Evolutionary conservation across 768 basidiomycete species (phyloP).

Genomic region (Termitomyces sp.): DNA sequence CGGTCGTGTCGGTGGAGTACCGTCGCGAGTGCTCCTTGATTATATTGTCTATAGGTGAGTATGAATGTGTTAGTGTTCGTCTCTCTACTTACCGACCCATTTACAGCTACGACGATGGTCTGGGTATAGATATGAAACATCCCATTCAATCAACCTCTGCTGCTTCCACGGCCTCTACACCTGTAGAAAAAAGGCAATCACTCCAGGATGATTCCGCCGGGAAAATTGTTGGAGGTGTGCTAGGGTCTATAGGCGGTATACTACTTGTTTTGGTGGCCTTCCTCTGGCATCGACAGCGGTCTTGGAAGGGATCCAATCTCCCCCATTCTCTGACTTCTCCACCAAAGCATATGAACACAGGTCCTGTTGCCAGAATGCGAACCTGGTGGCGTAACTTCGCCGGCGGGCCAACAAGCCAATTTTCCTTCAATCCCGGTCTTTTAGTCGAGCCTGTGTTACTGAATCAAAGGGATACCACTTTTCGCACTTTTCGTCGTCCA

Average conservation of each 20-base stretch:
- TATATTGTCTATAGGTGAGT: constrained; percentile 34
- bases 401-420: constrained; percentile 3
- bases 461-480: background rate
- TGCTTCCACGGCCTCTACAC: background rate
- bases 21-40: constrained; percentile 30
- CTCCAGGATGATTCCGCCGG: constrained; percentile 1
- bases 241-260: constrained; percentile 19
- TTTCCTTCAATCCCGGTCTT: constrained; percentile 25
- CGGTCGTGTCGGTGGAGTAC: constrained; percentile 20
- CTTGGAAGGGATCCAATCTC: constrained; percentile 5
- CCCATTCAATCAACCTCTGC: background rate
- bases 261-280: constrained; percentile 17
- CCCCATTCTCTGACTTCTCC: background rate
- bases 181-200: background rate
- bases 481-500: constrained; percentile 5
- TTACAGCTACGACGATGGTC: constrained; percentile 11
- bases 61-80: background rate
- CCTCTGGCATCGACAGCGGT: constrained; percentile 17
- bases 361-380: background rate
- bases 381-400: background rate
- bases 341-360: background rate
- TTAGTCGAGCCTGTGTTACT: constrained; percentile 15
- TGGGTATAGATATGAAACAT: background rate
- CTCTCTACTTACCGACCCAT: background rate
- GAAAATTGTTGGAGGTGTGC: constrained; percentile 23